phyloP scores from a whole-genome alignment of 495 filamentous ascomycete species.

The Sordaria brevicollis region DNA sequence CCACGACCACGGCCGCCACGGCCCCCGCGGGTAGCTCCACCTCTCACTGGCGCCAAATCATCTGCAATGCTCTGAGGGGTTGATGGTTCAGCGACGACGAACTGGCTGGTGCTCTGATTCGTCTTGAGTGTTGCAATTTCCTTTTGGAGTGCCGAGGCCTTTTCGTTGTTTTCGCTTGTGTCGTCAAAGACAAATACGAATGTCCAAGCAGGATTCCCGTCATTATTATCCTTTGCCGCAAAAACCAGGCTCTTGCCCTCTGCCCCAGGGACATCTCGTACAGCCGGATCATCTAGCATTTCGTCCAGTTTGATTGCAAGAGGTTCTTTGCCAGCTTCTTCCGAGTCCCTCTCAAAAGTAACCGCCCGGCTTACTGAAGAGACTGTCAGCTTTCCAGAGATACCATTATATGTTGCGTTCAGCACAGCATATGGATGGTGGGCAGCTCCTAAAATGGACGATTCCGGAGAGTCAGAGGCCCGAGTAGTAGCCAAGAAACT shows the following conservation, averaged over 20 bases:
- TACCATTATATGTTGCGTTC: conserved; percentile 8
- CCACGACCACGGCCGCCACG: conserved; percentile 11
- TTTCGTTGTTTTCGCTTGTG: neutral
- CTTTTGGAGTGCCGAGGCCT: conserved; percentile 5
- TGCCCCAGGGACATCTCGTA: conserved; percentile 8
- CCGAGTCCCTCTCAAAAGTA: conserved; percentile 1
- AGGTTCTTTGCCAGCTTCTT: conserved; percentile 3
- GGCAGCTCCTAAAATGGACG: neutral
- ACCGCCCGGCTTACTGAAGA: neutral
- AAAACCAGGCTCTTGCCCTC: conserved; percentile 10
- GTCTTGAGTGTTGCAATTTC: conserved; percentile 2
- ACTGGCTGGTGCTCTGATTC: neutral
- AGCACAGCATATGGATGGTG: neutral
- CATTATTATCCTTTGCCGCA: neutral
- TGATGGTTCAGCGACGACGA: neutral
- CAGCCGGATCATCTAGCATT: conserved; percentile 2
- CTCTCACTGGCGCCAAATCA: neutral
- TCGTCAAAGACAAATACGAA: conserved; percentile 12
- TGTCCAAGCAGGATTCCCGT: neutral
- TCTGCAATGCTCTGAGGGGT: neutral
- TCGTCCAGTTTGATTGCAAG: conserved; percentile 8
- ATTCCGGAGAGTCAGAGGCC: neutral
- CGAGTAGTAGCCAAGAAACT: conserved; percentile 4
- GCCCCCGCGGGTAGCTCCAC: conserved; percentile 3
- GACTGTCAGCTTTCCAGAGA: conserved; percentile 9